A percentile compares a stretch with the other conserved stretches of the same genome.
Conservation (phyloP, 2,329 filamentous ascomycete genomes). For the Diaporthe nobilis region DNA sequence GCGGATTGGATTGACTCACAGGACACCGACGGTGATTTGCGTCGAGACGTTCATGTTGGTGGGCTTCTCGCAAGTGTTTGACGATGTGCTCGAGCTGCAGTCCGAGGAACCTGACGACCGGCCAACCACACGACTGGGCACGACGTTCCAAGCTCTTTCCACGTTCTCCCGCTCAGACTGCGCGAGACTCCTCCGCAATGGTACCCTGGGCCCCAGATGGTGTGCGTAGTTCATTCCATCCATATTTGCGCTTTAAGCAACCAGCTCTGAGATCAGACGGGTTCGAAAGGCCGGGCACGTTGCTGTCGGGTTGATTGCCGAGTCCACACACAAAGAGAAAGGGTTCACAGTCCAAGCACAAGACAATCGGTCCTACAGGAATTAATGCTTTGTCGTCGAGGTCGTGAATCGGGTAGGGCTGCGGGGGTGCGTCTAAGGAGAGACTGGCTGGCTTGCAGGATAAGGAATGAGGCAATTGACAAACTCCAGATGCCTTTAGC, state of each 20-base stretch:
- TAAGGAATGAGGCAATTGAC: conserved; percentile 27
- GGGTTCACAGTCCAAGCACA: conserved; percentile 38
- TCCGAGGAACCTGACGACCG: conserved; percentile 44
- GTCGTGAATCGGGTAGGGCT: conserved; percentile 35
- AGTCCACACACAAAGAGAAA: background rate
- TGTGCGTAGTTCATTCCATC: conserved; percentile 44
- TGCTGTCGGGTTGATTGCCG: background rate
- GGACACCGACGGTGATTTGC: conserved; percentile 37
- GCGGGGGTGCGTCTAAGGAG: background rate
- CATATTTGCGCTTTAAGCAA: conserved; percentile 40
- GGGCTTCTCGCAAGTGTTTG: conserved; percentile 42
- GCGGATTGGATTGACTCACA: conserved; percentile 30
- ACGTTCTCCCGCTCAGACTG: conserved; percentile 14
- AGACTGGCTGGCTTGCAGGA: conserved; percentile 3
- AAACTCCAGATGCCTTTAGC: conserved; percentile 31
- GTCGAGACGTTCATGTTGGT: conserved; percentile 32
- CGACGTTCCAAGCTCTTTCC: conserved; percentile 32
- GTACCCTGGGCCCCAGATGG: conserved; percentile 48
- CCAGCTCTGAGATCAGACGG: background rate
- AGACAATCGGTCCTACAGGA: conserved; percentile 33
- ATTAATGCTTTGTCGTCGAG: conserved; percentile 37
- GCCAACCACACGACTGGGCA: conserved; percentile 44
- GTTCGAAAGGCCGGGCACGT: conserved; percentile 12
- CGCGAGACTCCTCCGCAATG: conserved; percentile 43
- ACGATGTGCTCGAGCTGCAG: conserved; percentile 32